Evolutionary conservation across 2,329 filamentous ascomycete species (phyloP).

Genomic region (Alternaria incomplexa): DNA sequence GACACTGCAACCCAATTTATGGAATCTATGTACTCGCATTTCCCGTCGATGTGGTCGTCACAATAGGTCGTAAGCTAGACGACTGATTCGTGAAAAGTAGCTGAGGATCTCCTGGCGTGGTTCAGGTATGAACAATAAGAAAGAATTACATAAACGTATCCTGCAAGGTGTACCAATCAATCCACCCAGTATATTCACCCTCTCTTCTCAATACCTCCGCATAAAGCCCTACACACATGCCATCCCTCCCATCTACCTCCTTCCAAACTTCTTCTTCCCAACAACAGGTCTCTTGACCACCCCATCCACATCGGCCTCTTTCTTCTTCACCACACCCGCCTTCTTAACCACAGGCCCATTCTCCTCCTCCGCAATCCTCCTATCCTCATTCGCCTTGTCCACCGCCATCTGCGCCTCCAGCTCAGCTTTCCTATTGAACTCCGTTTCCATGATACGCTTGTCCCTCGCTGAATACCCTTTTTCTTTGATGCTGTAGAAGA

Average conservation of each 20-base stretch:
- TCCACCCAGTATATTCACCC: not conserved
- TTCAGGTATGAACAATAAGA: not conserved
- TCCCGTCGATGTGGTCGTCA: not conserved
- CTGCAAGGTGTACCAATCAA: not conserved
- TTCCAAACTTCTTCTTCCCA: constrained; percentile 35
- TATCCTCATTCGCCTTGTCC: constrained; percentile 74
- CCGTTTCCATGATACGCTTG: constrained; percentile 84
- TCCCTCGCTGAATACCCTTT: constrained; percentile 92
- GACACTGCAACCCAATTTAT: not conserved
- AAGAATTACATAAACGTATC: not conserved
- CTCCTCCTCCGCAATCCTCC: constrained; percentile 51
- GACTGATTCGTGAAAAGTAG: not conserved
- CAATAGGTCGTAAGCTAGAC: not conserved
- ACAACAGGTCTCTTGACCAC: constrained; percentile 51
- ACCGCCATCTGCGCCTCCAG: constrained; percentile 91
- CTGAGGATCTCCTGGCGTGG: not conserved
- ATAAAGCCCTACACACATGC: not conserved
- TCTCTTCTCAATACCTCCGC: not conserved
- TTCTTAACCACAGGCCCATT: constrained; percentile 37
- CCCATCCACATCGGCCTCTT: constrained; percentile 41
- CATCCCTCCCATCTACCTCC: constrained; percentile 8
- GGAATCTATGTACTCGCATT: not conserved
- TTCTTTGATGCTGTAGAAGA: constrained; percentile 97
- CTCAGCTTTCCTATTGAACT: constrained; percentile 92
- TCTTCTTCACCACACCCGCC: constrained; percentile 33